A percentile compares a stretch with the other conserved stretches of the same genome.
Conservation (phyloP, 2,329 filamentous ascomycete species). For the Aureobasidium sp. region DNA sequence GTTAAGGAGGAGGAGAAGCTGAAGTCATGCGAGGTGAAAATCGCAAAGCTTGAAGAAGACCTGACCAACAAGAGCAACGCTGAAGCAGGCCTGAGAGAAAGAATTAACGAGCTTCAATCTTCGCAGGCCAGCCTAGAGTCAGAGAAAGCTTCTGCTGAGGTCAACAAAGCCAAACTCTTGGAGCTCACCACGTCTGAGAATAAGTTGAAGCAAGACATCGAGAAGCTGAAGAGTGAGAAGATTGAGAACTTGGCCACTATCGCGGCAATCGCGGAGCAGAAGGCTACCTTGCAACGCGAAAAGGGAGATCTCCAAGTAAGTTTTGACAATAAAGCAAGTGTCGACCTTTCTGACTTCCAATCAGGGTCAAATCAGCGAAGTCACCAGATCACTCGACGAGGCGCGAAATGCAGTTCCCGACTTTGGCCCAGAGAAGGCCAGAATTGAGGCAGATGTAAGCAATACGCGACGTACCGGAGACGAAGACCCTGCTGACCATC, state of each 20-base stretch:
- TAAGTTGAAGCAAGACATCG: background rate
- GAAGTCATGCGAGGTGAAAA: background rate
- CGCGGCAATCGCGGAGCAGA: background rate
- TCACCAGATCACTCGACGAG: background rate
- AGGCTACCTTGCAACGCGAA: background rate
- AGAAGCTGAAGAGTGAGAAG: background rate
- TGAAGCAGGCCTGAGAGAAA: background rate
- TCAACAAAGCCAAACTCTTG: background rate
- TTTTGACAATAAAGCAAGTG: background rate
- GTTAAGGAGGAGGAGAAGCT: background rate
- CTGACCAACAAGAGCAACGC: background rate
- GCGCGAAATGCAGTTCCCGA: background rate
- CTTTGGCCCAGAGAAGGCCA: background rate
- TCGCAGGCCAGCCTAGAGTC: background rate
- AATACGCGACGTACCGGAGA: background rate
- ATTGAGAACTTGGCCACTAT: background rate
- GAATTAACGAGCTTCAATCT: background rate
- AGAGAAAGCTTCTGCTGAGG: background rate
- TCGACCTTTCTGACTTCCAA: background rate
- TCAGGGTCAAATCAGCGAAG: background rate
- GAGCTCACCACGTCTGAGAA: background rate
- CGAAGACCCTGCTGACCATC: background rate
- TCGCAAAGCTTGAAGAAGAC: background rate
- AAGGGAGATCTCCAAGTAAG: conserved; percentile 5
- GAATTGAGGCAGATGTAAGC: background rate